phyloP scores from a whole-genome alignment of 208 protist genomes.

The Crithidia bombi region DNA sequence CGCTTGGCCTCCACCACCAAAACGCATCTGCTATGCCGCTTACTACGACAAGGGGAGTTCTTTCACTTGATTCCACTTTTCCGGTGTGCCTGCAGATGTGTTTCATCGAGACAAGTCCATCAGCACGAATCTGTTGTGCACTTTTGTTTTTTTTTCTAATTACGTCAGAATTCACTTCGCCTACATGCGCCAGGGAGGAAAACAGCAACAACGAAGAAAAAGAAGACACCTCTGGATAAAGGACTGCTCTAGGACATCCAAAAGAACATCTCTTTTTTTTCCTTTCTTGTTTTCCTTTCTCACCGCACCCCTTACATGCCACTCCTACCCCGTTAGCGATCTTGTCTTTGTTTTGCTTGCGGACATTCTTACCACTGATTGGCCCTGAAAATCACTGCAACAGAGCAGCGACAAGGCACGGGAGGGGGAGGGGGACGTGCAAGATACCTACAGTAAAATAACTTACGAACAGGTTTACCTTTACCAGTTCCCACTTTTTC shows the following conservation, averaged over 20 bases:
- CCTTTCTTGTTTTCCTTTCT: not conserved
- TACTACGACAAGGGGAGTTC: no score
- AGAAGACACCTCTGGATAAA: conserved; percentile 1
- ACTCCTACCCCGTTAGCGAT: not conserved
- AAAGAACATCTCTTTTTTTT: not conserved
- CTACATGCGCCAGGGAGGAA: conserved; percentile 12
- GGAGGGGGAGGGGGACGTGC: not conserved
- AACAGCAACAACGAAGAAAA: no score
- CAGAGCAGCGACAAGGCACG: conserved; percentile 13
- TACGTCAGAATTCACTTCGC: conserved; percentile 10
- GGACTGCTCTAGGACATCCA: not conserved
- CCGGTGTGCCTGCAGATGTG: no score
- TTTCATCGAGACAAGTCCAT: no score
- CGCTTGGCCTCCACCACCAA: no score
- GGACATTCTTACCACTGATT: no score
- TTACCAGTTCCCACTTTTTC: conserved; percentile 5
- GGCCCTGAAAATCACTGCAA: not conserved
- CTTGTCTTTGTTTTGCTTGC: not conserved
- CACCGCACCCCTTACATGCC: not conserved
- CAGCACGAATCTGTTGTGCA: not conserved
- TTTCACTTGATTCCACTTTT: no score
- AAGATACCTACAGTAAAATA: conserved; percentile 16
- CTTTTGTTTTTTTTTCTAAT: conserved; percentile 12
- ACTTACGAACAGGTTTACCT: not conserved
- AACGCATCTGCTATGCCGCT: no score